Base-by-base conservation (phyloP, 2,329 filamentous ascomycete species). In the Neurospora crassa region DNA sequence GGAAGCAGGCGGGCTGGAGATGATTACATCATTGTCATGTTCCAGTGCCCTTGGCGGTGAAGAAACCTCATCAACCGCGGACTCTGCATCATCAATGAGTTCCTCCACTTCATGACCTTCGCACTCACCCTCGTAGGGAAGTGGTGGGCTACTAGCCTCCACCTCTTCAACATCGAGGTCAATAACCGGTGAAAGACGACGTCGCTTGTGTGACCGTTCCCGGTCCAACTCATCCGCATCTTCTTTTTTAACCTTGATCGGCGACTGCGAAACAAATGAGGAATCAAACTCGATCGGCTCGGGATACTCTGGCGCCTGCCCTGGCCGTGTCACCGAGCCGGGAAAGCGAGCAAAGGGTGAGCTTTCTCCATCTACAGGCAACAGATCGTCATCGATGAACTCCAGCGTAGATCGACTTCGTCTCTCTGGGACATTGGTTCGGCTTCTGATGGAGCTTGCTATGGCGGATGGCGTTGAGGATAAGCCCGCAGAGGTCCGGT, bases 271-370 rank as follows among this genome's bases (percentile, higher is more conserved):
- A 2, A 74, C 71, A 12, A 73, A 75, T 0, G 76, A 76, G 1
- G 77, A 78, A 16, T 74, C 74, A 5, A 75, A 70, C 29, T 78
- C 76, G 20, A 78, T 75, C 8, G 75, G 72, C 18, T 77, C 76
- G 5, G 74, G 75, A 1, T 75, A 68, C 10, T 72, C 34, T 24
- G 69, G 24, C 24, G 34, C 11, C 2, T 42, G 34, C 3, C 43
- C 40, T 18, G 18, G 40, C 12, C 42, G 16, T 16, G 67, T 29
- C 42, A n/a, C 24, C 69, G 67, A 24, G 20, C 68, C 10, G 40
- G 68, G 5, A 18, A 43, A 41, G 68, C 67, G 67, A 10, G 67
- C 67, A 20, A 71, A 67, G 3, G 76, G 76, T 2, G 77, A 77
- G 59, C 76, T 77, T 43, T 76, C 74, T n/a, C 43, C 29, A 37